phyloP scores from a whole-genome alignment of 1,284 basidiomycete species.

The Cutaneotrichosporon arboriforme region DNA sequence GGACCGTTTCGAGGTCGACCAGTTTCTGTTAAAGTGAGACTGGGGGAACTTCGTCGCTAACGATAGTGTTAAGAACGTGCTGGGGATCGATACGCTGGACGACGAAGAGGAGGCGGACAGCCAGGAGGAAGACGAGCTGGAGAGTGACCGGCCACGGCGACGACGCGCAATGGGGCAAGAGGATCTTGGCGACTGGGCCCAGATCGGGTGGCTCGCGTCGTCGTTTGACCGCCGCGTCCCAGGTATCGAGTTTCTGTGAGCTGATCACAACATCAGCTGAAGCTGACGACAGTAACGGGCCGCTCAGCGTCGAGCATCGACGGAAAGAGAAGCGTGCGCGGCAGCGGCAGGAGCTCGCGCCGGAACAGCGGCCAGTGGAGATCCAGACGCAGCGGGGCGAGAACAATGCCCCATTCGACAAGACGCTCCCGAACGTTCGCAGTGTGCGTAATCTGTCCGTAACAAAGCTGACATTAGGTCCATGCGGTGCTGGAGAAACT shows the following conservation, averaged over 20 bases:
- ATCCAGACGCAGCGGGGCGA: slow-evolving; percentile 17
- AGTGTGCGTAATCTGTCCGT: slow-evolving; percentile 16
- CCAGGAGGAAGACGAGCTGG: slow-evolving; percentile 28
- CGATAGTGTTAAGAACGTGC: slow-evolving; percentile 27
- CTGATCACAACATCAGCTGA: neutral
- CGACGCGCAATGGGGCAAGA: slow-evolving; percentile 4
- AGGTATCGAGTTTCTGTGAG: slow-evolving; percentile 50
- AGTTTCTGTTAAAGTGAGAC: slow-evolving; percentile 44
- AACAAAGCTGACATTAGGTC: slow-evolving; percentile 18
- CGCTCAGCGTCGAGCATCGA: slow-evolving; percentile 24
- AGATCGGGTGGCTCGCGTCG: slow-evolving; percentile 47
- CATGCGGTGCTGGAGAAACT: slow-evolving; percentile 17
- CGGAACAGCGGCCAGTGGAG: slow-evolving; percentile 28
- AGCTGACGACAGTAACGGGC: slow-evolving; percentile 34
- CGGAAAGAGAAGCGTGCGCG: slow-evolving; percentile 5
- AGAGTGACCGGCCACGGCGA: slow-evolving; percentile 10
- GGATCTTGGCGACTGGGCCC: slow-evolving; percentile 40
- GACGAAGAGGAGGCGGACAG: slow-evolving; percentile 26
- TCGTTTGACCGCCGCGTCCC: slow-evolving; percentile 39
- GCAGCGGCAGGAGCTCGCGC: slow-evolving; percentile 7
- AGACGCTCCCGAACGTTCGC: slow-evolving; percentile 23
- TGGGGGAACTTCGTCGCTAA: neutral
- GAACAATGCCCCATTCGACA: slow-evolving; percentile 16
- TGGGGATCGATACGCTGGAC: slow-evolving; percentile 31
- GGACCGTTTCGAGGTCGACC: slow-evolving; percentile 49